A percentile compares a stretch with the other conserved stretches of the same genome.
Conservation (phyloP, 2,329 filamentous ascomycete species). For the Daldinia sp. region DNA sequence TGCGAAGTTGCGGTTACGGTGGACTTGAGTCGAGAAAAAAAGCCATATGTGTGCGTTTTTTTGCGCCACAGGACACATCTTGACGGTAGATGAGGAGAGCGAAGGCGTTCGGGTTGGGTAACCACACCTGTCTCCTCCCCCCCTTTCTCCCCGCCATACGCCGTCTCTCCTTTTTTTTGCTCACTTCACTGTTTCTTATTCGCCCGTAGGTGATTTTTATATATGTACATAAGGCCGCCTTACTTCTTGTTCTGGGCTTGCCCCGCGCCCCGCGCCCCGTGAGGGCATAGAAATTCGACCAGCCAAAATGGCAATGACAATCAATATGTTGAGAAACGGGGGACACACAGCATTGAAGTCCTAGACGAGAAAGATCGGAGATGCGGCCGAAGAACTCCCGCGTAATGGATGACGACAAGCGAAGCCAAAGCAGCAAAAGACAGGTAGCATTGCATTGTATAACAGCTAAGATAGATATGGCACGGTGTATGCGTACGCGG, state of each 20-base stretch:
- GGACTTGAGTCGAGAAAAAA: too few species aligned
- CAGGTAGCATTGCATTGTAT: neutral
- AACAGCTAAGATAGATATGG: neutral
- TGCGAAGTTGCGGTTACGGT: too few species aligned
- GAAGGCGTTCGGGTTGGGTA: neutral
- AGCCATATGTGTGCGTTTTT: slow-evolving; percentile 5
- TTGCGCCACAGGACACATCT: slow-evolving; percentile 16
- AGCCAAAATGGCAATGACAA: neutral
- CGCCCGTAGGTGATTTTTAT: neutral
- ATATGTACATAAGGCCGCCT: neutral
- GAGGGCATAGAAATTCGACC: slow-evolving; percentile 16
- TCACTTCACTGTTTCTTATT: neutral
- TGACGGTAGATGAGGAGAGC: slow-evolving; percentile 30
- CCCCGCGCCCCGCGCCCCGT: slow-evolving; percentile 4
- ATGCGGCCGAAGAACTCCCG: slow-evolving; percentile 17
- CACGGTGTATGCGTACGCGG: neutral
- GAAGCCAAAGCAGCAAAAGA: neutral
- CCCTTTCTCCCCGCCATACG: neutral
- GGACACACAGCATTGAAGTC: slow-evolving; percentile 5
- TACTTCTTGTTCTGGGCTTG: too few species aligned
- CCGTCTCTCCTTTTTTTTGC: neutral
- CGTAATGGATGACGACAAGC: slow-evolving; percentile 20
- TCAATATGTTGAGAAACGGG: neutral
- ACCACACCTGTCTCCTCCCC: neutral
- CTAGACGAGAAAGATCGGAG: slow-evolving; percentile 2